These are phyloP conservation scores for Ophiocordyceps camponoti-saundersi DNA, from an alignment of 2,329 filamentous ascomycete species.

Conservation along the genomic window DNA sequence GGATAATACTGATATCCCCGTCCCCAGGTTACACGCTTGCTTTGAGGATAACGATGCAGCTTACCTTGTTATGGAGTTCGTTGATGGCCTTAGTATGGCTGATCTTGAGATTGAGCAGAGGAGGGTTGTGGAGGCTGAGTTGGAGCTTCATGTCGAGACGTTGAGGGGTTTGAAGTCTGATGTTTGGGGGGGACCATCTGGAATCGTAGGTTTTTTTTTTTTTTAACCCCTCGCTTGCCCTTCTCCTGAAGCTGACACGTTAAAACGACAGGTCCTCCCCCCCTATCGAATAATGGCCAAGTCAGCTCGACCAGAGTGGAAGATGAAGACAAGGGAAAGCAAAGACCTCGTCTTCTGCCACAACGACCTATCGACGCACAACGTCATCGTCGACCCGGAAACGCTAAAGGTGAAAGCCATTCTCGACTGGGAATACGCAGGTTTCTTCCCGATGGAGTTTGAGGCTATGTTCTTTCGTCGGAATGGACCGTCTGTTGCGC, in stretches of 20 bases:
- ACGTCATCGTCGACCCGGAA: conserved; percentile 4
- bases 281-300: conserved; percentile 5
- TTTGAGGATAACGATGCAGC: no score
- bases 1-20: conserved; percentile 5
- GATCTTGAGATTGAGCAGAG: conserved; percentile 1
- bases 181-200: conserved; percentile 5
- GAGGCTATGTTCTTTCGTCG: conserved; percentile 9
- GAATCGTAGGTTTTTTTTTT: conserved; percentile 2
- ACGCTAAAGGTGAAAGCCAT: conserved; percentile 15
- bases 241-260: neutral
- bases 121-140: conserved; percentile 3
- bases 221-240: neutral
- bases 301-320: conserved; percentile 2
- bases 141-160: conserved; percentile 3
- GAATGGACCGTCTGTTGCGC: no score
- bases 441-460: conserved; percentile 14
- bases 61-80: conserved; percentile 2
- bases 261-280: conserved; percentile 3
- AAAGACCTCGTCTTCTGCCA: conserved; percentile 7
- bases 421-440: conserved; percentile 20
- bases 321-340: conserved; percentile 3
- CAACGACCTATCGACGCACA: conserved; percentile 3
- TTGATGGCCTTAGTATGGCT: conserved; percentile 2
- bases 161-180: conserved; percentile 4
- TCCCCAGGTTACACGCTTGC: conserved; percentile 6